A percentile compares a stretch with the other conserved stretches of the same genome.
Conservation (phyloP, 2,329 filamentous ascomycete species). For the Dactylella cylindrospora region DNA sequence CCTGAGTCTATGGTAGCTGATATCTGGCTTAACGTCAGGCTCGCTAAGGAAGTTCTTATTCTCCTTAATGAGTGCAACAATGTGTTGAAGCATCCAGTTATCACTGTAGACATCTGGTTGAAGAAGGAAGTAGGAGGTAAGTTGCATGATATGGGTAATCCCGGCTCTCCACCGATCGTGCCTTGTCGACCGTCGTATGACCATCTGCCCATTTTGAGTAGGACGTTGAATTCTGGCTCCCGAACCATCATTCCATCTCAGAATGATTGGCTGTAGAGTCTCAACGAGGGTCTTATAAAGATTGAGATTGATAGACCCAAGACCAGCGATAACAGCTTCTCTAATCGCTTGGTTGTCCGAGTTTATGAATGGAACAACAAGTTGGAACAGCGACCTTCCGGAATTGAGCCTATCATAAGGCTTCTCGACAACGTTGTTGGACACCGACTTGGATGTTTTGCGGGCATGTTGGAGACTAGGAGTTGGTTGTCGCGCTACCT, state of each 20-base stretch:
- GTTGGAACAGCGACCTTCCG: constrained; percentile 84
- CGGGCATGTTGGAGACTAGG: constrained; percentile 72
- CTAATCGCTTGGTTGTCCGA: constrained; percentile 77
- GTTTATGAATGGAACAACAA: constrained; percentile 82
- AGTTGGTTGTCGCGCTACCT: constrained; percentile 64
- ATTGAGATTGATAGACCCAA: constrained; percentile 93
- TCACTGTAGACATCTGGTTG: constrained; percentile 76
- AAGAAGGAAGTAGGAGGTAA: constrained; percentile 86
- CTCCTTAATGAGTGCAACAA: constrained; percentile 87
- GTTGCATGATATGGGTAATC: constrained; percentile 91
- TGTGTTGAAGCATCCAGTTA: constrained; percentile 85
- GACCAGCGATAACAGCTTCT: constrained; percentile 83
- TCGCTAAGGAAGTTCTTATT: constrained; percentile 94
- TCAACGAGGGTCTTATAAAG: constrained; percentile 89
- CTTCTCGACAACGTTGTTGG: constrained; percentile 60
- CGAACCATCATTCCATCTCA: constrained; percentile 68
- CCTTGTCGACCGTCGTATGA: constrained; percentile 74
- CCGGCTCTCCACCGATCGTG: constrained; percentile 88
- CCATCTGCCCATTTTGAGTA: constrained; percentile 49
- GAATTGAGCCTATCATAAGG: constrained; percentile 73
- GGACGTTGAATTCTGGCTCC: constrained; percentile 83
- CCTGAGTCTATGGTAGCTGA: constrained; percentile 87
- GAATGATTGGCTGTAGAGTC: constrained; percentile 80
- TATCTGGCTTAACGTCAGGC: constrained; percentile 88
- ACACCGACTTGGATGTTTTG: constrained; percentile 72